Conservation (phyloP, 495 filamentous ascomycete genomes). For the Xylona heveae region DNA sequence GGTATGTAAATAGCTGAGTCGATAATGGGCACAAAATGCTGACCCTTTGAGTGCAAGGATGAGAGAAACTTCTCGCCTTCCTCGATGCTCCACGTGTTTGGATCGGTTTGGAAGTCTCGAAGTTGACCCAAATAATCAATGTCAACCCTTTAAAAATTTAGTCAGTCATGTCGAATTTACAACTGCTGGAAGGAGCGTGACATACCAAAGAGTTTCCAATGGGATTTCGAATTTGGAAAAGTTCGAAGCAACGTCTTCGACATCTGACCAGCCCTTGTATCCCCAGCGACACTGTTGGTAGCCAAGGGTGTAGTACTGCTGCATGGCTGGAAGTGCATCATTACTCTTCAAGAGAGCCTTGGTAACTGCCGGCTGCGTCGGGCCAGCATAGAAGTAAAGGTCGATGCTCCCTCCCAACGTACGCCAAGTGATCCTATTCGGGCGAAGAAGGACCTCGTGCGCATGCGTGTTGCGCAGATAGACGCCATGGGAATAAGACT, state of each 20-base stretch:
- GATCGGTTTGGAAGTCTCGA: slow-evolving; percentile 37
- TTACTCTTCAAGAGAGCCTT: slow-evolving; percentile 32
- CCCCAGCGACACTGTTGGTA: slow-evolving; percentile 48
- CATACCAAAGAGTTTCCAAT: slow-evolving; percentile 46
- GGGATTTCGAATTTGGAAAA: slow-evolving; percentile 39
- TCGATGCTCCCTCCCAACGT: slow-evolving; percentile 41
- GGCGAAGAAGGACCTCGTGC: slow-evolving; percentile 47
- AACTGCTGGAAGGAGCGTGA: too few species aligned
- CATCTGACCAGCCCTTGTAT: slow-evolving; percentile 32
- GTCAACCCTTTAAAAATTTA: slow-evolving; percentile 21
- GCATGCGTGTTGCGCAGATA: slow-evolving; percentile 47
- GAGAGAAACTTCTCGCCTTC: slow-evolving; percentile 38
- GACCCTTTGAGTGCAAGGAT: slow-evolving; percentile 39
- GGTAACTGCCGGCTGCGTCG: slow-evolving; percentile 31
- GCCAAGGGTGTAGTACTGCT: slow-evolving; percentile 39
- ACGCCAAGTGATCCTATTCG: slow-evolving; percentile 55
- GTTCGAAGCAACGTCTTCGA: slow-evolving; percentile 33
- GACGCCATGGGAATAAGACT: slow-evolving; percentile 37
- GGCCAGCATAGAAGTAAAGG: slow-evolving; percentile 40
- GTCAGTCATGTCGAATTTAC: slow-evolving; percentile 1
- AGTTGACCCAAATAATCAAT: slow-evolving; percentile 38
- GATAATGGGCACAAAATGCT: slow-evolving; percentile 70
- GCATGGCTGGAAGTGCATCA: slow-evolving; percentile 38
- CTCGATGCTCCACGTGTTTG: slow-evolving; percentile 22
- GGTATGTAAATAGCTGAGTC: slow-evolving; percentile 65